A percentile compares a stretch with the other conserved stretches of the same genome.
These are phyloP conservation scores for Aspergillus unguis DNA, from an alignment of 2,329 filamentous ascomycete genomes.

Conservation along the genomic window DNA sequence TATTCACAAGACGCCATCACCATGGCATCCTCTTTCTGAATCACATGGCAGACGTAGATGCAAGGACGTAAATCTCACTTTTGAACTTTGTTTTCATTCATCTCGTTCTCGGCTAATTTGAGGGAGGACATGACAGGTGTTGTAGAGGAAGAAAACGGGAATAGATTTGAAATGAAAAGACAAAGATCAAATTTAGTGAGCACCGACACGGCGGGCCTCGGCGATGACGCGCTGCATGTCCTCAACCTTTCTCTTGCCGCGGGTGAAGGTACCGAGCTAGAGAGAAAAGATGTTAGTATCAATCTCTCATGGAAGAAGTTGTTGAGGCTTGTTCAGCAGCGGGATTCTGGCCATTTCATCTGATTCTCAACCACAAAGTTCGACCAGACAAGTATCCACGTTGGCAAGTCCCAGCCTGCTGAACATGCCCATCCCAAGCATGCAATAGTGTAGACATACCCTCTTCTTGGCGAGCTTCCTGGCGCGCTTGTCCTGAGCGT, in stretches of 20 bases:
- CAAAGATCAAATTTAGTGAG: slow-evolving; percentile 54
- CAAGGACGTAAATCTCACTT: slow-evolving; percentile 8
- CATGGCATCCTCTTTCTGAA: too few relatives aligned
- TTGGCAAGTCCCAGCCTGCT: neutral
- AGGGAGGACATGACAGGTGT: slow-evolving; percentile 14
- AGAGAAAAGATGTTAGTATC: slow-evolving; percentile 20
- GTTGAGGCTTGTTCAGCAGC: neutral
- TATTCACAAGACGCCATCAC: too few relatives aligned
- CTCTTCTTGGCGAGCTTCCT: slow-evolving; percentile 99
- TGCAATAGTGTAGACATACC: slow-evolving; percentile 55
- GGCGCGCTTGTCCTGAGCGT: slow-evolving; percentile 99
- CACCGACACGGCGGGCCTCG: slow-evolving; percentile 74
- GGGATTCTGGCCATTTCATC: neutral
- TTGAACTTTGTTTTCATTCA: slow-evolving; percentile 22
- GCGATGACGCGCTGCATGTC: slow-evolving; percentile 98
- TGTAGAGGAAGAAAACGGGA: slow-evolving; percentile 15
- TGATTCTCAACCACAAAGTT: too few relatives aligned
- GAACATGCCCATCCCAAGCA: neutral
- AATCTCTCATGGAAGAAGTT: neutral
- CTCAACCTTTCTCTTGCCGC: slow-evolving; percentile 99
- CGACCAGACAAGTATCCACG: too few relatives aligned
- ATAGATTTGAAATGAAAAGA: neutral
- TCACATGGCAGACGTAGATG: too few relatives aligned
- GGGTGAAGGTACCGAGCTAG: slow-evolving; percentile 95
- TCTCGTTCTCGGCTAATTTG: slow-evolving; percentile 25